Base-by-base conservation (phyloP, 257 asterid species). In the Capsicum rhomboideum region DNA sequence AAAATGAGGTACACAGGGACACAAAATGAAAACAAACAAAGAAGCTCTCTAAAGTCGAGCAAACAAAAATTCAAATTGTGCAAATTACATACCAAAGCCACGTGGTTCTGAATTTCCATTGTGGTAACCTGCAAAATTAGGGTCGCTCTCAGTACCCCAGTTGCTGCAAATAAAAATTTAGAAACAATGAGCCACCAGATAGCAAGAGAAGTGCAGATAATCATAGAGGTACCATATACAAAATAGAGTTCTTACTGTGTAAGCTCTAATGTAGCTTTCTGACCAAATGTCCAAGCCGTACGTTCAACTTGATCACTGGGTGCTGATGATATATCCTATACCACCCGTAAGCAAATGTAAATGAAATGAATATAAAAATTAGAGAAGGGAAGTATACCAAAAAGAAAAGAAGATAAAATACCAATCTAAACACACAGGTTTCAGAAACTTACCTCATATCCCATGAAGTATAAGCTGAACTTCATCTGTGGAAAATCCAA, bases 61-160 rank as follows among this genome's bases (percentile, higher is more conserved):
- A 74, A 50, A 74, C 50, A 37, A 75, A 53, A 37, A 10, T 56
- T 84, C 54, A 14, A 81, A 90, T 84, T 89, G 31, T 37, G 10
- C 16, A 31, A 80, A 20, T 37, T 40, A 74, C 87, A 17, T 46
- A 95, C 99, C 99, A 89, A 91, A 95, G 71, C 98, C 99, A 78
- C 92, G 93, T 86, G 99, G 99, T 10, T 95, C 98, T 14, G 97
- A 88, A 92, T 97, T 97, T 46, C 99, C 99, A 81, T 90, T 91
- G 86, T 95, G 99, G 85, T 97, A 91, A 37, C 94, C 95, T 87
- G 93, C 91, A 87, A 95, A 97, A 52, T 97, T 88, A 44, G 99
- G 94, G 88, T 95, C 98, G 82, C 87, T 91, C 88, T 97, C 98
- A 6, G 93, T 91, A 78, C 98, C 98, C 98, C 99, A 95, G 88